A percentile compares a stretch with the other conserved stretches of the same genome.
phyloP scores from a whole-genome alignment of 2,329 filamentous ascomycete species.

The Calonectria naviculata region DNA sequence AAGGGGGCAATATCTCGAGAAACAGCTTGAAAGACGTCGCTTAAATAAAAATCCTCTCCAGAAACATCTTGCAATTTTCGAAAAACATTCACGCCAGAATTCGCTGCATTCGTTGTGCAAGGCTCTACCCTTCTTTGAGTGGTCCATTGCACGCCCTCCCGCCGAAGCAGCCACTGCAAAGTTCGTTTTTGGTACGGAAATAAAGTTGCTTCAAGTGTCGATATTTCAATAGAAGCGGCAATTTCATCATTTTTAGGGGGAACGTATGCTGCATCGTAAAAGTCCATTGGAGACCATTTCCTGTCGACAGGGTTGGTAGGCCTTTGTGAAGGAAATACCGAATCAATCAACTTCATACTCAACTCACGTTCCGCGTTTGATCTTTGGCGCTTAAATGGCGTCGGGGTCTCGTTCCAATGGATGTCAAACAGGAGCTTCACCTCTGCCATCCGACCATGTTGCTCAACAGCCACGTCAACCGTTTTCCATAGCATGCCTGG shows the following conservation, averaged over 20 bases:
- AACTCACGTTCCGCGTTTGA: conserved; percentile 3
- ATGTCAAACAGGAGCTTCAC: conserved; percentile 49
- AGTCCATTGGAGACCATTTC: conserved; percentile 62
- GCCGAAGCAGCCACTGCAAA: conserved; percentile 75
- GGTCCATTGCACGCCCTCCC: conserved; percentile 70
- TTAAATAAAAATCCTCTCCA: conserved; percentile 63
- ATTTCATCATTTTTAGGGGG: conserved; percentile 59
- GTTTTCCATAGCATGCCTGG: conserved; percentile 50
- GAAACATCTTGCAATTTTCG: conserved; percentile 46
- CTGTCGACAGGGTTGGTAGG: conserved; percentile 6
- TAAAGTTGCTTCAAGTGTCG: conserved; percentile 60
- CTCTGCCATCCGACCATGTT: conserved; percentile 35
- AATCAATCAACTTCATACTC: conserved; percentile 51
- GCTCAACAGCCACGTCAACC: conserved; percentile 45
- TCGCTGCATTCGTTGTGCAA: conserved; percentile 13
- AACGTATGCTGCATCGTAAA: conserved; percentile 77
- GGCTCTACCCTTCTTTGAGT: conserved; percentile 30
- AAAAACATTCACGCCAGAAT: conserved; percentile 41
- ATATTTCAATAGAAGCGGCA: conserved; percentile 53
- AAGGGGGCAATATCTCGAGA: conserved; percentile 61
- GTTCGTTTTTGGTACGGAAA: conserved; percentile 80
- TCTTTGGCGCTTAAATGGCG: conserved; percentile 35
- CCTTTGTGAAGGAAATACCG: conserved; percentile 43
- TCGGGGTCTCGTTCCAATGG: conserved; percentile 55
- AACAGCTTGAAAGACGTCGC: conserved; percentile 71